A percentile compares a stretch with the other conserved stretches of the same genome.
phyloP scores from a whole-genome alignment of 495 filamentous ascomycete species.

The Daldinia caldariorum region DNA sequence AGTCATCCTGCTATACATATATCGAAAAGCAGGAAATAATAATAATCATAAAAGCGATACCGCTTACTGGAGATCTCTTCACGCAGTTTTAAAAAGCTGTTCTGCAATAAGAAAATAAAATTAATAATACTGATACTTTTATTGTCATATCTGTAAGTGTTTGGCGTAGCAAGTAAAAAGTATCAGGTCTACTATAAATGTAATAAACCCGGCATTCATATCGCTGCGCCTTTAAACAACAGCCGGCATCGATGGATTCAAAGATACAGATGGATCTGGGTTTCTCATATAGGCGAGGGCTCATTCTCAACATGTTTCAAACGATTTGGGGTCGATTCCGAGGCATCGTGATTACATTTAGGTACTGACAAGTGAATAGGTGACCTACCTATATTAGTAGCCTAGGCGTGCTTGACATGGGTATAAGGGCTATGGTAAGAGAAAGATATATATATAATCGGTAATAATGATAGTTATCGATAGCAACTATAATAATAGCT shows the following conservation, averaged over 20 bases:
- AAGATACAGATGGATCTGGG: slow-evolving; percentile 18
- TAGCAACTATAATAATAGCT: slow-evolving; percentile 11
- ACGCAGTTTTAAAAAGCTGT: not conserved
- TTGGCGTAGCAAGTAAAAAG: slow-evolving; percentile 16
- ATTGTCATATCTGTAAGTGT: slow-evolving; percentile 10
- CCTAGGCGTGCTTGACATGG: slow-evolving; percentile 27
- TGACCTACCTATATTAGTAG: not conserved
- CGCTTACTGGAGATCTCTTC: slow-evolving; percentile 2
- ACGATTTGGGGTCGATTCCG: slow-evolving; percentile 34
- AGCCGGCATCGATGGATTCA: slow-evolving; percentile 35
- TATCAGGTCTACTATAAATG: slow-evolving; percentile 16
- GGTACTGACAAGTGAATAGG: slow-evolving; percentile 8
- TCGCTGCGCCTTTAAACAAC: slow-evolving; percentile 33
- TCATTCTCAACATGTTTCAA: slow-evolving; percentile 22
- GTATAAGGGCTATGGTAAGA: not conserved
- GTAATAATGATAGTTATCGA: slow-evolving; percentile 6
- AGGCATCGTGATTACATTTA: slow-evolving; percentile 20
- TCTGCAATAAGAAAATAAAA: not conserved
- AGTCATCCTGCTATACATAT: slow-evolving; percentile 6
- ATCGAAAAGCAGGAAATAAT: not conserved
- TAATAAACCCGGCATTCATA: slow-evolving; percentile 23
- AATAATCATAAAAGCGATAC: not conserved
- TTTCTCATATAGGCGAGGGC: slow-evolving; percentile 26
- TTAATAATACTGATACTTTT: slow-evolving; percentile 15
- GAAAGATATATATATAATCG: not conserved